Base-by-base conservation (phyloP, 768 basidiomycete species). In the Tephrocybe sp. region DNA sequence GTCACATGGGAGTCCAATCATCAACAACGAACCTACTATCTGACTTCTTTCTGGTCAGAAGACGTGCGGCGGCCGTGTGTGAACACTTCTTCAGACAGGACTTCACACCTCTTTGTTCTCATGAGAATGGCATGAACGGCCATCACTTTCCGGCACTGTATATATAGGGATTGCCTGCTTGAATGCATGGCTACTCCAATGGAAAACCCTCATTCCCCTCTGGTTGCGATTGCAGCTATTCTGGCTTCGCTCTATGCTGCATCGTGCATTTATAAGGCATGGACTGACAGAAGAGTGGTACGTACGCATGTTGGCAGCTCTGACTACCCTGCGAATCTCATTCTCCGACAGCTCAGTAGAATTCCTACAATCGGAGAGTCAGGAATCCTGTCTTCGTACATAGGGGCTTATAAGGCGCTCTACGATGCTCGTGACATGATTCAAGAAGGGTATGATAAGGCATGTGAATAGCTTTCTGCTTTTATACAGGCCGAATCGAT, bases 361-460 rank as follows among this genome's bases (percentile, higher is more conserved):
- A 66, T 73, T 27, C 71, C 70, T 5, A 57, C 67, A 6, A 44
- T 71, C 16, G 69, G 70, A 12, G 61, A 57, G 3, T 61, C 66
- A 16, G 65, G 63, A 9, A 52, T 60, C 1, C 18, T 71, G 15
- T 52, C 64, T 3, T 71, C 72, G 1, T 71, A 66, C 41, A 22
- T 61, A 5, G 62, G 64, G 1, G 71, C 64, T 5, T 36, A 60
- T 8, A 52, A 54, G 11, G 68, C 51, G 30, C 31, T 67, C 26
- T 38, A 49, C 5, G 54, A 68, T 45, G 57, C 59, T 9, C 50
- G 54, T 11, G 53, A 53, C n/a, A 59, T 71, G 44, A 38, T 71
- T 3, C 58, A 60, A 36, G 66, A 66, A 31, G 71, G 72, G 4
- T 68, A 69, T 47, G 34, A 62, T 15, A 63, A 67, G 51, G 70